A percentile compares a stretch with the other conserved stretches of the same genome.
Evolutionary conservation across 257 asterid genomes (phyloP).

Genomic region (Leonotis leonurus): DNA sequence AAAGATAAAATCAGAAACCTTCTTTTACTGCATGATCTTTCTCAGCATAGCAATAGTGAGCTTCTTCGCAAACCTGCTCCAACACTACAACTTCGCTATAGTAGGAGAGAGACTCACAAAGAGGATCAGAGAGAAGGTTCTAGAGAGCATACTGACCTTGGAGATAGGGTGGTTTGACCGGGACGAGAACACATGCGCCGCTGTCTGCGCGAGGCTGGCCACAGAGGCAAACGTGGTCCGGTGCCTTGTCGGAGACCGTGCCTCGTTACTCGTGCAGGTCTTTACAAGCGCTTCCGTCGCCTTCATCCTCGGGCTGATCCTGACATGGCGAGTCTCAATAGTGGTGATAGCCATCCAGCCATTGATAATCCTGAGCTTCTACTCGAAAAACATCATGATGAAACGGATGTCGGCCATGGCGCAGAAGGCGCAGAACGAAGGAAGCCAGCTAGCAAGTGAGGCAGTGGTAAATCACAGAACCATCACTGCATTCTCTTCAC

Average conservation of each 20-base stretch:
- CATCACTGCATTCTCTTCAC: slow-evolving; percentile 67
- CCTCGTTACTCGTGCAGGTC: slow-evolving; percentile 54
- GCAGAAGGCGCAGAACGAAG: slow-evolving; percentile 55
- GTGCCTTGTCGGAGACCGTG: slow-evolving; percentile 63
- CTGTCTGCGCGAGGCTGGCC: slow-evolving; percentile 49
- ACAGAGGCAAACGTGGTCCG: slow-evolving; percentile 53
- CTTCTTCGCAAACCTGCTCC: slow-evolving; percentile 51
- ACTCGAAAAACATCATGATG: slow-evolving; percentile 50
- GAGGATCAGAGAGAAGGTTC: slow-evolving; percentile 48
- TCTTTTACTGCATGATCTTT: slow-evolving; percentile 33
- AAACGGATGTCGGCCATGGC: slow-evolving; percentile 47
- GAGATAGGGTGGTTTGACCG: slow-evolving; percentile 70
- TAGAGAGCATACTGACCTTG: slow-evolving; percentile 42
- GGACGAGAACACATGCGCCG: slow-evolving; percentile 56
- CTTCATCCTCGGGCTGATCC: slow-evolving; percentile 36
- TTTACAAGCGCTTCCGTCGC: slow-evolving; percentile 45
- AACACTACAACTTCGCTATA: slow-evolving; percentile 58
- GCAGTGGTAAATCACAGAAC: slow-evolving; percentile 70
- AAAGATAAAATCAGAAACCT: slow-evolving; percentile 36
- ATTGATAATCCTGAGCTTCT: slow-evolving; percentile 45
- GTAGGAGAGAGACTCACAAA: slow-evolving; percentile 66
- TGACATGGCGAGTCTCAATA: slow-evolving; percentile 67
- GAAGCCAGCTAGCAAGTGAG: slow-evolving; percentile 72
- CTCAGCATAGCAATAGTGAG: slow-evolving; percentile 32
- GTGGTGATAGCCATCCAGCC: slow-evolving; percentile 68